Base-by-base conservation (phyloP, 108 stramenopile genomes). In the Pseudonitzschia multiseries region DNA sequence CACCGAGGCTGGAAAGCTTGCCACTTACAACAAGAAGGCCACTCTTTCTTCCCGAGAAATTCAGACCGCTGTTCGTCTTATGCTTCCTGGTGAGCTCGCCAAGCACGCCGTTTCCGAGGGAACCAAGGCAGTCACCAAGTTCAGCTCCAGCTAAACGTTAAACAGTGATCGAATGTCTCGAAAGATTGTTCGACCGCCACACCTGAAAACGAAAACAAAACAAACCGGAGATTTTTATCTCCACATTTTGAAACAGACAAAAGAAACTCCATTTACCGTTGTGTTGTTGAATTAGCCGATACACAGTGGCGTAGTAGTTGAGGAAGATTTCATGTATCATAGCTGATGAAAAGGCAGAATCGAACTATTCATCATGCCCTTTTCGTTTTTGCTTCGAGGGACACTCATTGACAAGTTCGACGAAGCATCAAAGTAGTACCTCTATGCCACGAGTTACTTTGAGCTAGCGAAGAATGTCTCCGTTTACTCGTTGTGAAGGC, bases 1-100 rank as follows among this genome's bases (percentile, higher is more conserved):
- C 61, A 79, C 81, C 20, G 94, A 95, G 84, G 92, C 96, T 54
- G 93, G 92, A 70, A 91, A 92, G 86, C 83, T 93, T 53, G 80
- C 85, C 72, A 89, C 87, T 15, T 96, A 92, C 92, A 95, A 91
- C 90, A 93, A 95, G 90, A 97, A 97, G 92, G 86, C 89, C 52
- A 97, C 96, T 43, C 87, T 97, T 62, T 87, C 85, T 67, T 90
- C 92, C 31, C 87, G 91, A 66, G 96, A 96, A 80, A 87, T 96
- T 70, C 96, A 96, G 85, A 96, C 96, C 46, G 91, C 92, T 41
- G 94, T 93, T 53, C 86, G 94, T 68, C 84, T 96, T 53, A 89
- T 92, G 86, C 89, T 96, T 74, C 91, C 95, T 29, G 95, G 95
- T 70, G 95, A 96, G 81, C 88, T 94, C 51, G 91, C 93, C 83